Base-by-base conservation (phyloP, 2,329 filamentous ascomycete species). In the Colletotrichum orchidophilum region DNA sequence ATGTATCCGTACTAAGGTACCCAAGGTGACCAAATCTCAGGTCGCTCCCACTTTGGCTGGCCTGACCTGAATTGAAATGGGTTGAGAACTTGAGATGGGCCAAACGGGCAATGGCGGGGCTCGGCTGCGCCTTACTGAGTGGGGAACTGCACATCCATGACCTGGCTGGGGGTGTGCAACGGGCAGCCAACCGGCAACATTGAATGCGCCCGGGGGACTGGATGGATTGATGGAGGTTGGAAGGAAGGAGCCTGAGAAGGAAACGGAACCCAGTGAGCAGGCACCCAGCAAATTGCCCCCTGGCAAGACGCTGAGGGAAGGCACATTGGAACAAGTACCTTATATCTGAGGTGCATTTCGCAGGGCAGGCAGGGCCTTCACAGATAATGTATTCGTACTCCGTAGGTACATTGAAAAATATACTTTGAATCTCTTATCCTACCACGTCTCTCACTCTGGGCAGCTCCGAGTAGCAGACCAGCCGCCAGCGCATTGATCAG, bases 101-200 rank as follows among this genome's bases (percentile, higher is more conserved):
- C 50, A 63, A 39, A 57, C 57, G 21, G 57, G 57, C 63, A 62
- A 62, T 12, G 64, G 63, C 57, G 52, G 42, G 52, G 52, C 63
- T 71, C 57, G 63, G 52, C 63, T 71, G 68, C 63, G 68, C 68
- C 64, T 63, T 68, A 63, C 64, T 71, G 68, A 50, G 64, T 68
- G 68, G 68, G 46, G 39, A 52, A 35, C 21, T 24, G 53, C 64
- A 63, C 35, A 68, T 53, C 58, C 39, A 46, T 46, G 18, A 18
- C 18, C 18, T 46, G 39, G 27, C 58, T 53, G 53, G 68, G 64
- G 52, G 15, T 24, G 33, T 27, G 58, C 8, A 62, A 58, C 58
- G 58, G 31, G 42, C 42, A 58, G 65, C 64, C 68, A 71, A 71
- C 52, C 68, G 68, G 31, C 42, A 67, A 50, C 50, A 58, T 50